Conservation (phyloP, 129 eudicot species). For the Centella asiatica region DNA sequence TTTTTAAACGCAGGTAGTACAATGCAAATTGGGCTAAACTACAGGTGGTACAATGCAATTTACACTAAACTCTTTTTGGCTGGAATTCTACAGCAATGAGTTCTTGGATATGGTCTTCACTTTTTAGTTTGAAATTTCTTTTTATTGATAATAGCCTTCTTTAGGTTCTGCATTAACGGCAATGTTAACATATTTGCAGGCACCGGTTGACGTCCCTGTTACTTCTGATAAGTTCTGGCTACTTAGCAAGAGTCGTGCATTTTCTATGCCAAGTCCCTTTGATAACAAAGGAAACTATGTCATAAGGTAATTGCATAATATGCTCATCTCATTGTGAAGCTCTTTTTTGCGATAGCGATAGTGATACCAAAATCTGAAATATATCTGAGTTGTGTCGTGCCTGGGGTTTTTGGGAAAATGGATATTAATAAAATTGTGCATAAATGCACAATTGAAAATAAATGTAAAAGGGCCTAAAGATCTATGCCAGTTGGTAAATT, state of each 20-base stretch:
- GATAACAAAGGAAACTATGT: constrained; percentile 84
- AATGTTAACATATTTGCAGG: constrained; percentile 35
- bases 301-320: constrained; percentile 47
- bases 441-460: too few species aligned
- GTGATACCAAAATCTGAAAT: too few species aligned
- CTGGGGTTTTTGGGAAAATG: too few species aligned
- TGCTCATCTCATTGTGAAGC: background rate
- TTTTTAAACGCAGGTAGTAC: too few species aligned
- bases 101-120: background rate
- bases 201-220: constrained; percentile 76
- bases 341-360: background rate
- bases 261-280: constrained; percentile 76
- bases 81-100: too few species aligned
- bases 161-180: background rate
- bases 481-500: too few species aligned
- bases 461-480: too few species aligned
- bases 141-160: background rate
- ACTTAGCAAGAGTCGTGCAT: constrained; percentile 56
- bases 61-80: too few species aligned
- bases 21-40: too few species aligned
- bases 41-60: too few species aligned
- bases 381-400: too few species aligned
- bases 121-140: background rate
- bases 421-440: too few species aligned
- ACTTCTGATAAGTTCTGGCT: constrained; percentile 90